Evolutionary conservation across 768 basidiomycete genomes (phyloP).

Genomic region (Harrya chromipes): DNA sequence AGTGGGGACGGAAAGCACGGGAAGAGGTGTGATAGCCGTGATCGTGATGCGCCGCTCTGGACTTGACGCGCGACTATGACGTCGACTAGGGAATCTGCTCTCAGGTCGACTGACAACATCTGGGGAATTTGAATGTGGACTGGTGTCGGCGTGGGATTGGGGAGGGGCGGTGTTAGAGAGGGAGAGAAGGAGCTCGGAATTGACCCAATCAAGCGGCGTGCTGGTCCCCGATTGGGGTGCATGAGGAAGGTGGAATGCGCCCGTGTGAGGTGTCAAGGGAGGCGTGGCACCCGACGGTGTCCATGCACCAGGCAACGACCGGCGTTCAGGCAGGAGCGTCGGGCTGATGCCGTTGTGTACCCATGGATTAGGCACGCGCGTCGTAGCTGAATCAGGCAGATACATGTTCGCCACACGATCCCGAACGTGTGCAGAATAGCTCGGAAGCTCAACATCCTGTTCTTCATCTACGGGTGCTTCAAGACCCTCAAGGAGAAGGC

Average conservation of each 20-base stretch:
- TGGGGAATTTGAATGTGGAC: conserved; percentile 16
- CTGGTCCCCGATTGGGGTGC: conserved; percentile 42
- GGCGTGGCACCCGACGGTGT: conserved; percentile 36
- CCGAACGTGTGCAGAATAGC: conserved; percentile 84
- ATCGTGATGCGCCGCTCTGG: conserved; percentile 44
- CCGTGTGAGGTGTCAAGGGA: conserved; percentile 37
- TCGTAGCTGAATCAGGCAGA: conserved; percentile 57
- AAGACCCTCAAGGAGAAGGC: conserved; percentile 40
- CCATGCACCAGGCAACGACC: conserved; percentile 17
- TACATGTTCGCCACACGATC: conserved; percentile 86
- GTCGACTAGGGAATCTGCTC: conserved; percentile 32
- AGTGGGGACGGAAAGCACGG: conserved; percentile 11
- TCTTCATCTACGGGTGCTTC: conserved; percentile 43
- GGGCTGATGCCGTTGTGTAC: conserved; percentile 42
- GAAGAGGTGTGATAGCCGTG: not conserved
- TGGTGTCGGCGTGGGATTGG: conserved; percentile 14
- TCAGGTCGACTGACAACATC: conserved; percentile 26
- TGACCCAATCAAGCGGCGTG: conserved; percentile 71
- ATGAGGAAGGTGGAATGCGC: conserved; percentile 34
- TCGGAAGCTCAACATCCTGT: conserved; percentile 76
- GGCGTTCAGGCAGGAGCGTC: conserved; percentile 21
- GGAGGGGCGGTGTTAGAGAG: conserved; percentile 41
- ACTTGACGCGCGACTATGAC: conserved; percentile 50
- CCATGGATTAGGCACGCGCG: conserved; percentile 68
- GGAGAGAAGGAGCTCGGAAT: conserved; percentile 78